These are phyloP conservation scores for Penicillium cinerascens DNA, from an alignment of 495 filamentous ascomycete species.

Conservation along the genomic window DNA sequence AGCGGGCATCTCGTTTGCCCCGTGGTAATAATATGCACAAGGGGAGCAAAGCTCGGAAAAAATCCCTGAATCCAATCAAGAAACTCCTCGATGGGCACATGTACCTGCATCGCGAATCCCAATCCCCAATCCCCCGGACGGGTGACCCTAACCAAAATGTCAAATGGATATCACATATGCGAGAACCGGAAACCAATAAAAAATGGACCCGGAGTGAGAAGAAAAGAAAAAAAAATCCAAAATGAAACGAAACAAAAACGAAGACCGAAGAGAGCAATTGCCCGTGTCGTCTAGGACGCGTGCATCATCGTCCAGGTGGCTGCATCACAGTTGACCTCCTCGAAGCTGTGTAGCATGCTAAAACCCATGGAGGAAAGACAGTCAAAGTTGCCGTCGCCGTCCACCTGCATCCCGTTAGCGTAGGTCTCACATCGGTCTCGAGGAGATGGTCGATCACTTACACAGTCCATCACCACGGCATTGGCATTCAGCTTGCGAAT, in stretches of 20 bases:
- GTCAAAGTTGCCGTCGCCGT: slow-evolving; percentile 67
- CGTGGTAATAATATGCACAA: not conserved
- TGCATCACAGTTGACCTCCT: slow-evolving; percentile 75
- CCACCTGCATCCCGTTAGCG: slow-evolving; percentile 51
- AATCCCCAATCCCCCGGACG: not conserved
- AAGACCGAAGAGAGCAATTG: slow-evolving; percentile 1
- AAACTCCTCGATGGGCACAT: slow-evolving; percentile 1
- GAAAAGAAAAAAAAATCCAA: slow-evolving; percentile 7
- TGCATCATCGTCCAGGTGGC: slow-evolving; percentile 63
- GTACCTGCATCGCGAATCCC: slow-evolving; percentile 11
- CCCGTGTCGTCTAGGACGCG: slow-evolving; percentile 13
- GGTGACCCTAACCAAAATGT: slow-evolving; percentile 16
- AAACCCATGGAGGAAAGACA: slow-evolving; percentile 74
- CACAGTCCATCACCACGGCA: slow-evolving; percentile 72
- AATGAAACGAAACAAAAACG: not conserved
- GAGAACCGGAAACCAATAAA: slow-evolving; percentile 1
- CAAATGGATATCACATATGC: slow-evolving; percentile 34
- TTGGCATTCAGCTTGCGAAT: slow-evolving; percentile 71
- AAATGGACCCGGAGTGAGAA: not conserved
- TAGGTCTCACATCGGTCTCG: not conserved
- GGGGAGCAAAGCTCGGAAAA: not conserved
- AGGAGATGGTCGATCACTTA: slow-evolving; percentile 40
- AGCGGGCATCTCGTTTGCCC: not conserved
- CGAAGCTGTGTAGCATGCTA: slow-evolving; percentile 68
- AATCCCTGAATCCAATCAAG: not conserved